Percentiles rank a stretch among this genome's conserved stretches.
Conservation (phyloP, 208 protist species). For the Trypanosoma congolense region DNA sequence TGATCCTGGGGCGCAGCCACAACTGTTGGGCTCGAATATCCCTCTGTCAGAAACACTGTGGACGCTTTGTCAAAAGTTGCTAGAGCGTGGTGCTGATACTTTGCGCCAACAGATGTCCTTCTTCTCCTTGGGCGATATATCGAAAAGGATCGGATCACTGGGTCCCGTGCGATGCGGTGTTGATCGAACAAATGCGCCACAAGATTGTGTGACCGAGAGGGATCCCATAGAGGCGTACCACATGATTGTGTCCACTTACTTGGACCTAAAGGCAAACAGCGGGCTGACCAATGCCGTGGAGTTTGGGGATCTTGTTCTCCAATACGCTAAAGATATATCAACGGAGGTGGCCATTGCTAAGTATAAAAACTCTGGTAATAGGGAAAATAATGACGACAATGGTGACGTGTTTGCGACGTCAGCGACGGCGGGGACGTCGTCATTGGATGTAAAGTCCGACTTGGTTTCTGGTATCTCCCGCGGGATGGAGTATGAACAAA, state of each 20-base stretch:
- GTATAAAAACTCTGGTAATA: not conserved
- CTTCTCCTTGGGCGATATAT: conserved; percentile 1
- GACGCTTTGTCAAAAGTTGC: conserved; percentile 8
- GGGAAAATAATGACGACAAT: not conserved
- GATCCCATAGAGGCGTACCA: conserved; percentile 19
- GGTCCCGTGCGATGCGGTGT: not conserved
- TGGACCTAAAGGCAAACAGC: conserved; percentile 24
- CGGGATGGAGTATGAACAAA: not conserved
- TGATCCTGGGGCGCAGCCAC: not conserved
- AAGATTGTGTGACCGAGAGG: not conserved
- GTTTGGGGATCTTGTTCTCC: conserved; percentile 21
- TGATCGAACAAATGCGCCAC: not conserved
- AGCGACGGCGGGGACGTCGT: not conserved
- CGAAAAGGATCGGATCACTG: not conserved
- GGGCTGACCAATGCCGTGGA: conserved; percentile 12
- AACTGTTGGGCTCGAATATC: not conserved
- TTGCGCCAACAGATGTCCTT: conserved; percentile 4
- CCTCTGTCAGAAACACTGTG: conserved; percentile 6
- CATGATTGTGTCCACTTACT: conserved; percentile 11
- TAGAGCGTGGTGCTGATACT: conserved; percentile 17
- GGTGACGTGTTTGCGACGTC: not conserved
- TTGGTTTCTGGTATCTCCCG: not conserved
- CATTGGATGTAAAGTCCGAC: too few relatives aligned
- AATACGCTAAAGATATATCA: conserved; percentile 14
- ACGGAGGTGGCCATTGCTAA: conserved; percentile 13